Evolutionary conservation across 495 filamentous ascomycete species (phyloP).

Genomic region (Aspergillus olivimuriae): DNA sequence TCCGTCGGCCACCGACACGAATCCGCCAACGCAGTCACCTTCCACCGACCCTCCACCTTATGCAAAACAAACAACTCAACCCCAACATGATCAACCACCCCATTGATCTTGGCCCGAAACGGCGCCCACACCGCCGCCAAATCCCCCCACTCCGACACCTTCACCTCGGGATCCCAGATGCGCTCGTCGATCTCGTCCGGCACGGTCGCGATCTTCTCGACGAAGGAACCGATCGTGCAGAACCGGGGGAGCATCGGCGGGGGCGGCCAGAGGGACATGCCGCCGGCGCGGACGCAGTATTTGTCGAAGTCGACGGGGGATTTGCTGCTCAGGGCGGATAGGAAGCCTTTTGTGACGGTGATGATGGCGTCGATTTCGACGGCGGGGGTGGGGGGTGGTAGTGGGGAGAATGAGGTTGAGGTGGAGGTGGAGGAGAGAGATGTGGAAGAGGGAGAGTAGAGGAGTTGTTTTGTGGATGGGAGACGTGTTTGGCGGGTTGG

Average conservation of each 20-base stretch:
- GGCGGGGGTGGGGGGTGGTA: conserved; percentile 1
- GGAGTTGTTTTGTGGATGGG: too few relatives aligned
- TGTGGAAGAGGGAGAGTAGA: too few relatives aligned
- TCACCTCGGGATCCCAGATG: conserved; percentile 34
- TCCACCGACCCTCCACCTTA: conserved; percentile 33
- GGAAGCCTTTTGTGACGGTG: conserved; percentile 26
- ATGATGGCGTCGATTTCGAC: conserved; percentile 29
- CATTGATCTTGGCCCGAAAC: conserved; percentile 34
- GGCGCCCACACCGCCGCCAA: conserved; percentile 37
- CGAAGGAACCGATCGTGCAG: conserved; percentile 34
- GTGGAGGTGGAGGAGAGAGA: too few relatives aligned
- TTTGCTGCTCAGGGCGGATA: conserved; percentile 26
- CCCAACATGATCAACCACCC: conserved; percentile 34
- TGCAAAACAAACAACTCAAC: conserved; percentile 35
- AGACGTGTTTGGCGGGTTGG: too few relatives aligned
- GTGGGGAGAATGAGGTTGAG: conserved; percentile 1
- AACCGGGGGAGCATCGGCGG: conserved; percentile 27
- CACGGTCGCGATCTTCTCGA: conserved; percentile 27
- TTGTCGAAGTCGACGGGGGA: conserved; percentile 31
- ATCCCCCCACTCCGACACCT: conserved; percentile 26
- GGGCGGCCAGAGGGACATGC: conserved; percentile 34
- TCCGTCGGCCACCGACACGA: conserved; percentile 31
- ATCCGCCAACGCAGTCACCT: conserved; percentile 36
- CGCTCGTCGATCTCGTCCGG: conserved; percentile 31
- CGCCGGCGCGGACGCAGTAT: conserved; percentile 31